These are phyloP conservation scores for Helicostylum pulchrum DNA, from an alignment of 192 early-diverging fungal species.

Conservation along the genomic window DNA sequence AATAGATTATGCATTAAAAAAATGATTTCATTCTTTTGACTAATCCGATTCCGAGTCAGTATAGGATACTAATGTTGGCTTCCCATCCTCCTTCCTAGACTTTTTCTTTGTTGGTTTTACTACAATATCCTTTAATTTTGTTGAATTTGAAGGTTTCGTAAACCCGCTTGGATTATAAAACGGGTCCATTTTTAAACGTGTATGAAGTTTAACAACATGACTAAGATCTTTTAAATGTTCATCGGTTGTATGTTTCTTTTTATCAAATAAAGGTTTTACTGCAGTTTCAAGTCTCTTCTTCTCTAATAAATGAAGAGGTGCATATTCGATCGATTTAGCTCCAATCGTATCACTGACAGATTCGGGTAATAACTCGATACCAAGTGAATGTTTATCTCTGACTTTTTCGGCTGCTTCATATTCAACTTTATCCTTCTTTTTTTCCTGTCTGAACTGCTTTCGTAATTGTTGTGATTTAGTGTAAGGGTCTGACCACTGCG, in stretches of 20 bases:
- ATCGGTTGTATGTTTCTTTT: too few relatives aligned
- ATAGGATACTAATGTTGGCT: not conserved
- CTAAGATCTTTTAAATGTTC: slow-evolving; percentile 11
- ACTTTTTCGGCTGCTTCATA: slow-evolving; percentile 49
- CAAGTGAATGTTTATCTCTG: slow-evolving; percentile 56
- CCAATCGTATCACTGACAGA: slow-evolving; percentile 42
- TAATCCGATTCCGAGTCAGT: slow-evolving; percentile 9
- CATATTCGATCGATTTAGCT: slow-evolving; percentile 52
- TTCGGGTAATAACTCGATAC: slow-evolving; percentile 56
- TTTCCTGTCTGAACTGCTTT: slow-evolving; percentile 68
- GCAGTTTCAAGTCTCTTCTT: not conserved
- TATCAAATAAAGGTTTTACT: slow-evolving; percentile 4
- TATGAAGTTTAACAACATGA: slow-evolving; percentile 24
- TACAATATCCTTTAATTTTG: slow-evolving; percentile 4
- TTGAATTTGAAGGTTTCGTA: not conserved
- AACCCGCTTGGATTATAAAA: slow-evolving; percentile 22
- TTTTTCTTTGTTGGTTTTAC: not conserved
- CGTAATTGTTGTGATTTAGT: slow-evolving; percentile 66
- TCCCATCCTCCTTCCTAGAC: not conserved
- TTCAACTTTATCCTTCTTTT: slow-evolving; percentile 48
- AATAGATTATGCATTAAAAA: too few relatives aligned
- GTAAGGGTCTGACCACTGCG: slow-evolving; percentile 80
- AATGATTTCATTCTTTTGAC: not conserved
- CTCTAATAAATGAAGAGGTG: not conserved
- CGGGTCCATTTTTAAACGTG: slow-evolving; percentile 42